Percentiles rank a stretch among this genome's conserved stretches.
Conservation (phyloP, 192 early-diverging fungal species). For the Coemansia sp. region DNA sequence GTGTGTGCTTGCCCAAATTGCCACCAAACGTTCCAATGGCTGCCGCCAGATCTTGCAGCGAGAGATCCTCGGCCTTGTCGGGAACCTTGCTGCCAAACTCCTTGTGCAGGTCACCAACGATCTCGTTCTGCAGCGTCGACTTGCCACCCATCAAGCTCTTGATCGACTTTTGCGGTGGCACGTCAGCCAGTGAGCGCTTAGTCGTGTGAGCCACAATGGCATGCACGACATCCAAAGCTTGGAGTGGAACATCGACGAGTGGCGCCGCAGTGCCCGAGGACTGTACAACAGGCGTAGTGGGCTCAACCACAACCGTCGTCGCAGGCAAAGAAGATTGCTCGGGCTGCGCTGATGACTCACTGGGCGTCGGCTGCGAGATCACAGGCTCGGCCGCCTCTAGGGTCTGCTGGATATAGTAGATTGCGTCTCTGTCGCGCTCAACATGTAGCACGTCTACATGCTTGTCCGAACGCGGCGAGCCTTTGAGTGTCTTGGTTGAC, state of each 20-base stretch:
- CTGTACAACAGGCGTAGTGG: not conserved
- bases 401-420: slow-evolving; percentile 18
- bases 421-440: slow-evolving; percentile 13
- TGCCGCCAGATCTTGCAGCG: slow-evolving; percentile 76
- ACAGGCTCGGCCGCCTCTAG: not conserved
- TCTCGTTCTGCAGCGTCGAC: slow-evolving; percentile 96
- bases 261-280: slow-evolving; percentile 30
- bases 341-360: not conserved
- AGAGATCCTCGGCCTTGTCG: slow-evolving; percentile 89
- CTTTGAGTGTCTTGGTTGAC: slow-evolving; percentile 63
- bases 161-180: slow-evolving; percentile 65
- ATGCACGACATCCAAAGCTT: slow-evolving; percentile 74
- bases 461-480: not conserved
- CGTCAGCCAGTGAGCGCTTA: slow-evolving; percentile 77
- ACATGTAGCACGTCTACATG: slow-evolving; percentile 13
- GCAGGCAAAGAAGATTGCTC: slow-evolving; percentile 35
- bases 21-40: slow-evolving; percentile 63
- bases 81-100: slow-evolving; percentile 85
- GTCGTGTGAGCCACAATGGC: slow-evolving; percentile 85
- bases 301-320: slow-evolving; percentile 51
- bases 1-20: slow-evolving; percentile 76
- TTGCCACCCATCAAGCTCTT: slow-evolving; percentile 85
- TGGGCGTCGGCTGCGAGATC: not conserved
- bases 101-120: slow-evolving; percentile 90
- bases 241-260: slow-evolving; percentile 70